These are phyloP conservation scores for Gossypium herbaceum DNA, from an alignment of 345 rosid species.

Conservation along the genomic window DNA sequence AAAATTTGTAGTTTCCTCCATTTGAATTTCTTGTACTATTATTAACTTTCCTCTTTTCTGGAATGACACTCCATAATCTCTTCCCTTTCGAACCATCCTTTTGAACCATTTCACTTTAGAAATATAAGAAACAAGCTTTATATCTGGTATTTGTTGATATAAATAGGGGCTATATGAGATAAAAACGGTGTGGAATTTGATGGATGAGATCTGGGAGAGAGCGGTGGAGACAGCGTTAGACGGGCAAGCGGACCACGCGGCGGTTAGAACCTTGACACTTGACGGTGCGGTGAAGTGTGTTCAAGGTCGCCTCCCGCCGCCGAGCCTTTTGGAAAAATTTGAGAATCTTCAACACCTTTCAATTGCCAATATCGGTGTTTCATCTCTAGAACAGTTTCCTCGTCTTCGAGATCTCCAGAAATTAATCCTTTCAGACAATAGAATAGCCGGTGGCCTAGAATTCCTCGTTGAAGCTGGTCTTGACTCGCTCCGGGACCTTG, in stretches of 20 bases:
- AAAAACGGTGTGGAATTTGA: conserved; percentile 22
- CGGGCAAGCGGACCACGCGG: conserved; percentile 46
- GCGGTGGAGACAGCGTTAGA: conserved; percentile 67
- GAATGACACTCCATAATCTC: neutral
- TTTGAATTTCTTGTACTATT: neutral
- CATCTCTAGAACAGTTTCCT: conserved; percentile 69
- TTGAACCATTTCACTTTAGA: neutral
- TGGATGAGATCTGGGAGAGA: conserved; percentile 87
- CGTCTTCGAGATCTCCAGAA: conserved; percentile 48
- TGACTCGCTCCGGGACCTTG: conserved; percentile 58
- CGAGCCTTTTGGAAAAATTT: conserved; percentile 47
- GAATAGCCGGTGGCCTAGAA: conserved; percentile 64
- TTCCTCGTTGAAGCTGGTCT: conserved; percentile 59
- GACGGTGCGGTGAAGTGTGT: conserved; percentile 78
- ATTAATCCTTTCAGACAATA: conserved; percentile 61
- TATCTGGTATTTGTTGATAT: neutral
- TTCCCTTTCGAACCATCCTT: neutral
- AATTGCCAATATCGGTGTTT: conserved; percentile 60
- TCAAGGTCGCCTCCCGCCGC: conserved; percentile 56
- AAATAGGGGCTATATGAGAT: conserved; percentile 25
- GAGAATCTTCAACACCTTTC: conserved; percentile 65
- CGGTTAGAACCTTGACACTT: conserved; percentile 45
- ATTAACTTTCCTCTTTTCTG: neutral
- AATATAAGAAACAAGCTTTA: neutral
- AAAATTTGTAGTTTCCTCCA: neutral